Conservation (phyloP, 2,329 filamentous ascomycete genomes). For the Knufia petricola region DNA sequence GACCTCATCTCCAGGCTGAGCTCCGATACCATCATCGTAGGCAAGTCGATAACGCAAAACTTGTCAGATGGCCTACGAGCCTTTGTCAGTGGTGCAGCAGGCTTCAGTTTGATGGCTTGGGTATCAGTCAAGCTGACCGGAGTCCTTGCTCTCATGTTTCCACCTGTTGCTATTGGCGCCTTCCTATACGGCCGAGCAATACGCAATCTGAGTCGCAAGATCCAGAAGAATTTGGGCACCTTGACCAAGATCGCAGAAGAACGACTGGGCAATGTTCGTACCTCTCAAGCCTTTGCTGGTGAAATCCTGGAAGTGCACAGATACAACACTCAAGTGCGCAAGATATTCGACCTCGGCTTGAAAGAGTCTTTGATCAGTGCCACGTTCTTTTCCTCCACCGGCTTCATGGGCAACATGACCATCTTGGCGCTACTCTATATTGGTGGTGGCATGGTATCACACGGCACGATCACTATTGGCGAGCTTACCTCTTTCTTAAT, state of each 20-base stretch:
- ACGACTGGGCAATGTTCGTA: constrained; percentile 91
- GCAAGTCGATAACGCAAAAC: constrained; percentile 97
- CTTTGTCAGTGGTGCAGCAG: constrained; percentile 79
- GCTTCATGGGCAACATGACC: constrained; percentile 92
- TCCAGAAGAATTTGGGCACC: constrained; percentile 86
- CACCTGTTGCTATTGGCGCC: constrained; percentile 79
- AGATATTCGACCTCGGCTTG: constrained; percentile 82
- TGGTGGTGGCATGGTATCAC: constrained; percentile 80
- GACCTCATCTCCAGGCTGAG: constrained; percentile 92
- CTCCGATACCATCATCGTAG: constrained; percentile 94
- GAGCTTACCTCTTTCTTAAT: constrained; percentile 95
- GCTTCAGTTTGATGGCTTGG: constrained; percentile 90
- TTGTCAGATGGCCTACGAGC: constrained; percentile 90
- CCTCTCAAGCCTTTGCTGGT: constrained; percentile 89
- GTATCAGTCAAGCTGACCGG: constrained; percentile 84
- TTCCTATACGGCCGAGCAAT: constrained; percentile 87
- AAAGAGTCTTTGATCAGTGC: constrained; percentile 81
- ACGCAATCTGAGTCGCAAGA: constrained; percentile 78
- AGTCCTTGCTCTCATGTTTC: constrained; percentile 76
- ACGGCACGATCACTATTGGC: constrained; percentile 76
- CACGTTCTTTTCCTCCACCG: constrained; percentile 77
- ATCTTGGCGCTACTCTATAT: constrained; percentile 83
- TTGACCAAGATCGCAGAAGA: constrained; percentile 97
- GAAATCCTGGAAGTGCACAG: constrained; percentile 82
- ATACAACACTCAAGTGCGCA: constrained; percentile 86